Base-by-base conservation (phyloP, 179 eudicot genomes). In the Actinidia arguta region DNA sequence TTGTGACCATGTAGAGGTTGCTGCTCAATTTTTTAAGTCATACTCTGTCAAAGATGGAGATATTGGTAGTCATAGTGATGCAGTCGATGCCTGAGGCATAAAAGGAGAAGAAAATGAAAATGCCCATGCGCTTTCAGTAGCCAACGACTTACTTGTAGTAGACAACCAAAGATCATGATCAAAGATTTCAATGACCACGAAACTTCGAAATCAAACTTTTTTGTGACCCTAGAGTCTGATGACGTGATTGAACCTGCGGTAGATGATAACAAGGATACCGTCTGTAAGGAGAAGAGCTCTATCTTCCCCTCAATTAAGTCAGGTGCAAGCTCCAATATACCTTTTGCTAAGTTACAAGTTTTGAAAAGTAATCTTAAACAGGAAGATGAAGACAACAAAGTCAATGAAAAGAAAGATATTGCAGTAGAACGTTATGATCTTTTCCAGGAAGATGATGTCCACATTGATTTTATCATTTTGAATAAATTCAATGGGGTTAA, bases 141-240 rank as follows among this genome's bases (percentile, higher is more conserved):
- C 84, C 31, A 76, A 84, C 76, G 82, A 56, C 76, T 70, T 87
- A 76, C 82, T 83, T 82, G 31, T 77, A 73, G 80, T 79, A 59
- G 82, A 84, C 69, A 79, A 59, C 76, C 87, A 44, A 81, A 81
- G 61, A 50, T 36, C 39, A 51, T 73, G 48, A 75, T 83, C 69
- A 83, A 83, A 79, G 87, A 82, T 75, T 74, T 82, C 27, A 76
- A 76, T 20, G 86, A 81, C 70, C 67, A 74, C 25, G 73, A 72
- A 69, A 24, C 62, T 11, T 58, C 25, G 51, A 66, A 73, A 46
- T 39, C 47, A 4, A 75, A 78, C 68, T 31, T 81, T 61, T 48
- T 81, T 42, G 27, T 55, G 67, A 80, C 80, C 76, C 61, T 84
- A 16, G n/a, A n/a, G n/a, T n/a, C n/a, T n/a, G n/a, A n/a, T n/a